Conservation (phyloP, 2,329 filamentous ascomycete species). For the Diaporthe amygdali region DNA sequence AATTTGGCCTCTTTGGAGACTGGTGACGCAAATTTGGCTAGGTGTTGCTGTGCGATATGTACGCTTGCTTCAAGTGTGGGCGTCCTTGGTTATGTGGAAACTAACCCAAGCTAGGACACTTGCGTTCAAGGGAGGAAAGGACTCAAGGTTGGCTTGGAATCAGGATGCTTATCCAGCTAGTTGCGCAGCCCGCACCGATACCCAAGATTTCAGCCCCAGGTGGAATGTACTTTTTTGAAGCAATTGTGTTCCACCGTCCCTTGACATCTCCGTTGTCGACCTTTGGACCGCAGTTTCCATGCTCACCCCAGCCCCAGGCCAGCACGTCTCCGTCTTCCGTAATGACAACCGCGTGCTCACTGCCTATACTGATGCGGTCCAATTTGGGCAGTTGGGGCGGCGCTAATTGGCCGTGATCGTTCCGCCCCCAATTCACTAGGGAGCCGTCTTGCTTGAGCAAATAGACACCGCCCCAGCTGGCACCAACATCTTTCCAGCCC, state of each 20-base stretch:
- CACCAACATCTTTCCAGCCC: slow-evolving; percentile 71
- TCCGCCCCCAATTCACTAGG: slow-evolving; percentile 78
- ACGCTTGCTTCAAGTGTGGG: background rate
- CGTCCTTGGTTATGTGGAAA: background rate
- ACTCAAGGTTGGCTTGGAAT: slow-evolving; percentile 27
- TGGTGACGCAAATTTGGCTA: background rate
- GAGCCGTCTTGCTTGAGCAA: slow-evolving; percentile 66
- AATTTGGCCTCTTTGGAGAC: slow-evolving; percentile 39
- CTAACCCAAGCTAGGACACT: background rate
- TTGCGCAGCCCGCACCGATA: slow-evolving; percentile 88
- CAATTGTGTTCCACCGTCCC: slow-evolving; percentile 71
- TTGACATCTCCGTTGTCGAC: slow-evolving; percentile 71
- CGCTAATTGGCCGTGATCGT: slow-evolving; percentile 83
- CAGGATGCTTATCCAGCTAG: slow-evolving; percentile 74
- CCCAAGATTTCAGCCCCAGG: slow-evolving; percentile 56
- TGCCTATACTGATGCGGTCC: slow-evolving; percentile 76
- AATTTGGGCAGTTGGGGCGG: slow-evolving; percentile 65
- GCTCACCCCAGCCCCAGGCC: slow-evolving; percentile 96
- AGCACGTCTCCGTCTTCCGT: slow-evolving; percentile 70
- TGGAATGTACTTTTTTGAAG: slow-evolving; percentile 59
- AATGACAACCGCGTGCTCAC: slow-evolving; percentile 85
- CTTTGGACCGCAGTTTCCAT: slow-evolving; percentile 88
- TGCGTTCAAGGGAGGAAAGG: background rate
- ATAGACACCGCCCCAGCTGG: slow-evolving; percentile 85
- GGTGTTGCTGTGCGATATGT: background rate